Conservation (phyloP, 179 eudicot species). For the Corrigiola litoralis region DNA sequence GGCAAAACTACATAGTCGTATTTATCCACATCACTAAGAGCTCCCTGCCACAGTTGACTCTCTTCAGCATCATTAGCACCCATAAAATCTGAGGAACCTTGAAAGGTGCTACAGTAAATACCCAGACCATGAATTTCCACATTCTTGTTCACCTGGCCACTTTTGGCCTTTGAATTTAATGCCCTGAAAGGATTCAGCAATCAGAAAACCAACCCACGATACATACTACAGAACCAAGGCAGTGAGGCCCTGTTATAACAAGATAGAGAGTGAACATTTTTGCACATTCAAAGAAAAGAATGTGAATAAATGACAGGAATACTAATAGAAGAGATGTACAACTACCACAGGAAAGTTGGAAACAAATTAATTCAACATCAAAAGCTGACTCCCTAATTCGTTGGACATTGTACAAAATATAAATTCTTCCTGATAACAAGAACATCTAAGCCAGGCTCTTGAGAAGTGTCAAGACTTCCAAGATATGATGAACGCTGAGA, state of each 20-base stretch:
- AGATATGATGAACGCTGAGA: too few relatives aligned
- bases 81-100: constrained; percentile 36
- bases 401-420: too few relatives aligned
- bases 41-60: constrained; percentile 24
- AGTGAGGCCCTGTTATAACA: background rate
- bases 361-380: too few relatives aligned
- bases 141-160: constrained; percentile 72
- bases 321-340: background rate
- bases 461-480: too few relatives aligned
- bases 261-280: background rate
- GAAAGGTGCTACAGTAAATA: constrained; percentile 54
- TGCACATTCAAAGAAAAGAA: background rate
- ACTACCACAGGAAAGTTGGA: too few relatives aligned
- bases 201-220: constrained; percentile 1
- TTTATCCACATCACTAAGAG: constrained; percentile 28
- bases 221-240: background rate
- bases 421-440: too few relatives aligned
- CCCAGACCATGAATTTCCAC: constrained; percentile 77
- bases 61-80: constrained; percentile 22
- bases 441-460: too few relatives aligned
- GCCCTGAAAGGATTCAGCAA: constrained; percentile 29
- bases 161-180: constrained; percentile 47
- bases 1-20: constrained; percentile 56
- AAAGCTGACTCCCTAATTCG: too few relatives aligned
- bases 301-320: background rate